Conservation (phyloP, 345 rosid genomes). For the Odontarrhena argentea region DNA sequence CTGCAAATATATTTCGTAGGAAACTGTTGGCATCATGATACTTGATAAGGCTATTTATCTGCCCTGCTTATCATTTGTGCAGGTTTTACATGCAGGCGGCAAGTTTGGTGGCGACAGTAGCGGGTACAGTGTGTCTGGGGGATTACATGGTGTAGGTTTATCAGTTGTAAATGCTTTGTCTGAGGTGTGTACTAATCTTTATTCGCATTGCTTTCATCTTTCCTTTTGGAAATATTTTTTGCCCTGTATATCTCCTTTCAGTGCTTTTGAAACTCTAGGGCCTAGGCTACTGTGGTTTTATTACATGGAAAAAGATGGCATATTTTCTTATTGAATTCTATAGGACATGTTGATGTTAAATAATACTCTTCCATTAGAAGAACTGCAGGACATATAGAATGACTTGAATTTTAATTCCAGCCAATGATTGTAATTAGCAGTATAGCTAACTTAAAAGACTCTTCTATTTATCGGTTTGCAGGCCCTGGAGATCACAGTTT, state of each 20-base stretch:
- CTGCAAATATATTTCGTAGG: neutral
- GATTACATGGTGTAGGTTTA: conserved; percentile 96
- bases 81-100: conserved; percentile 98
- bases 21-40: conserved; percentile 1
- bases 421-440: neutral
- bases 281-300: conserved; percentile 8
- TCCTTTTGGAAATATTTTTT: neutral
- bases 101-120: conserved; percentile 97
- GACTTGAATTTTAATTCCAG: conserved; percentile 18
- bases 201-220: conserved; percentile 3
- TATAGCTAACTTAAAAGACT: conserved; percentile 18
- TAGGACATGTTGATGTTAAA: conserved; percentile 4
- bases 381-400: conserved; percentile 17
- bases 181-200: conserved; percentile 59
- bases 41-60: conserved; percentile 9
- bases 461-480: conserved; percentile 39
- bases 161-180: conserved; percentile 98
- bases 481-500: conserved; percentile 82
- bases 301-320: neutral
- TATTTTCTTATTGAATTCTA: conserved; percentile 18
- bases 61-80: conserved; percentile 38
- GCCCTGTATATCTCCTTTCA: neutral
- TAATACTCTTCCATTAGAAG: conserved; percentile 8
- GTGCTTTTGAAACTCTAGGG: neutral
- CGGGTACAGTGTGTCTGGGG: conserved; percentile 97